Evolutionary conservation across 495 filamentous ascomycete species (phyloP).

Genomic region (Bacidia gigantensis): DNA sequence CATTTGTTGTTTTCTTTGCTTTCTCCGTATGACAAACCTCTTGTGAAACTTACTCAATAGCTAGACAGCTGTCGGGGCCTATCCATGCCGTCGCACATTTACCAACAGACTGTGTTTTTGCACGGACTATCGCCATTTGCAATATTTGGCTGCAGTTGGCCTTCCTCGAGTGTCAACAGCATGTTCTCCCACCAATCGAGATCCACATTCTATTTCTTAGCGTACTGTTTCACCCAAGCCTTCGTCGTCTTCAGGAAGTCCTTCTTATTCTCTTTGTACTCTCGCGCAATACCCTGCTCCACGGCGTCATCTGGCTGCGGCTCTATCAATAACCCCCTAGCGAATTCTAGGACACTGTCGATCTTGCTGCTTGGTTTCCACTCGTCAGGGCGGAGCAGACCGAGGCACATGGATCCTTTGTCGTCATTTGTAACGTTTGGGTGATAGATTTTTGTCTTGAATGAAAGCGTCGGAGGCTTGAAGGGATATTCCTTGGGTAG

Average conservation of each 20-base stretch:
- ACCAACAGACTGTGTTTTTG: too few relatives aligned
- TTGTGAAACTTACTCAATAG: too few relatives aligned
- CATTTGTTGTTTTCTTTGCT: too few relatives aligned
- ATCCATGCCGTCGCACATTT: too few relatives aligned
- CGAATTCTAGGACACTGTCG: constrained; percentile 61
- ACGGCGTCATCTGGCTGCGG: constrained; percentile 92
- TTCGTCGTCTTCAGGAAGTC: constrained; percentile 74
- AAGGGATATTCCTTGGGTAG: constrained; percentile 88
- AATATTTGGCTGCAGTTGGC: background rate
- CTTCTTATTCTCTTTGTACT: constrained; percentile 57
- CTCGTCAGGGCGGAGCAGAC: constrained; percentile 71
- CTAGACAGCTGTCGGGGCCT: too few relatives aligned
- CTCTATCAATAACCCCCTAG: constrained; percentile 63
- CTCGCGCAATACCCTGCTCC: constrained; percentile 73
- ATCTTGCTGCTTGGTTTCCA: constrained; percentile 90
- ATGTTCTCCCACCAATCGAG: background rate
- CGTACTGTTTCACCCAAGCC: constrained; percentile 72
- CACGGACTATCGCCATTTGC: too few relatives aligned
- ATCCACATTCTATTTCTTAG: constrained; percentile 25
- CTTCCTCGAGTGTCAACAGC: background rate
- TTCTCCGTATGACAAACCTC: too few relatives aligned
- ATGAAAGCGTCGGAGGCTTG: constrained; percentile 75
- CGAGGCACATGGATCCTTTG: constrained; percentile 83
- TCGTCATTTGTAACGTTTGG: constrained; percentile 95
- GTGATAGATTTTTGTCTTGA: constrained; percentile 95